Evolutionary conservation across 306 rosid genomes (phyloP).

Genomic region (Echinosophora koreensis): DNA sequence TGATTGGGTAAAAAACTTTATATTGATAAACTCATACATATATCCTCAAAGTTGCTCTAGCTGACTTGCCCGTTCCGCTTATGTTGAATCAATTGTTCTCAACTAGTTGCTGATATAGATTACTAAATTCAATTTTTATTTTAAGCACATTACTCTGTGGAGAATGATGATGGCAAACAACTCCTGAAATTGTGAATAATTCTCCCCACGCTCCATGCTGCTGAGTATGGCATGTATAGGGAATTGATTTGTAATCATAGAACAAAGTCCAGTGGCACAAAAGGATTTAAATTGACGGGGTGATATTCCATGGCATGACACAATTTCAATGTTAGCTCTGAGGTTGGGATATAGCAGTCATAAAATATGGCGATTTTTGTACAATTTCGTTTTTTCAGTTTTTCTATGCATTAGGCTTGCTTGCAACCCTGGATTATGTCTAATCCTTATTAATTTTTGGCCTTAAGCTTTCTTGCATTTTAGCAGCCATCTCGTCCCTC

Average conservation of each 20-base stretch:
- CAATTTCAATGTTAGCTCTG: constrained; percentile 8
- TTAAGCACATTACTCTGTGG: constrained; percentile 1
- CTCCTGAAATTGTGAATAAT: constrained; percentile 10
- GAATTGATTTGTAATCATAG: not conserved
- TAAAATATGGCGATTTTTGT: not conserved
- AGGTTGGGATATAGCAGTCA: not conserved
- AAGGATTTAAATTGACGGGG: not conserved
- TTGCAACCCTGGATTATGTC: not conserved
- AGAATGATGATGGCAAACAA: constrained; percentile 6
- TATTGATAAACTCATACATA: no score
- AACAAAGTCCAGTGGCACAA: not conserved
- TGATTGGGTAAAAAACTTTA: no score
- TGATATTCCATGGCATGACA: constrained; percentile 1
- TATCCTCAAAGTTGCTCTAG: no score
- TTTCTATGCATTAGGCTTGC: constrained; percentile 7
- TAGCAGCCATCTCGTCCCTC: constrained; percentile 20
- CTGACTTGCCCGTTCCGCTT: not conserved
- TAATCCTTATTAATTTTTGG: not conserved
- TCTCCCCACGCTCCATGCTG: not conserved
- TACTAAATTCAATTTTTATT: constrained; percentile 1
- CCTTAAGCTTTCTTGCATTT: constrained; percentile 20
- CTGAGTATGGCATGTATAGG: constrained; percentile 7
- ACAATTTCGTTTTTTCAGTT: not conserved
- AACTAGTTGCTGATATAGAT: not conserved
- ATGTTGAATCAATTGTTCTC: constrained; percentile 10